A percentile compares a stretch with the other conserved stretches of the same genome.
Conservation (phyloP, 805 yeast genomes). For the Starmerella cellae region DNA sequence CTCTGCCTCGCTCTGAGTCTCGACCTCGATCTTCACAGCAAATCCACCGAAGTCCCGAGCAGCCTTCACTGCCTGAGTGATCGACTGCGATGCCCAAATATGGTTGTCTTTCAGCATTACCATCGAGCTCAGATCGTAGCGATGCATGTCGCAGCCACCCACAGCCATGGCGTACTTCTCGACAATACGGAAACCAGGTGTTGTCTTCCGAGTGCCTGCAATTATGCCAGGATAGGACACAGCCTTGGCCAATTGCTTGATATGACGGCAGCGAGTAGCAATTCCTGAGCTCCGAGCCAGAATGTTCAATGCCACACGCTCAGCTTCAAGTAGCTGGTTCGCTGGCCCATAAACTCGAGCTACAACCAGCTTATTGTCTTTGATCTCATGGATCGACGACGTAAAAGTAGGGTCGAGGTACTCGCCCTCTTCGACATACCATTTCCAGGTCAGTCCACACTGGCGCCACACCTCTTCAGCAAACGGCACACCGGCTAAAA, state of each 20-base stretch:
- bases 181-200: constrained; percentile 79
- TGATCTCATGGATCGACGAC: constrained; percentile 10
- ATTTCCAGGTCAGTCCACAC: constrained; percentile 54
- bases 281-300: constrained; percentile 76
- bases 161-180: constrained; percentile 92
- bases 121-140: constrained; percentile 86
- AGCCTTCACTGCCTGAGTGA: constrained; percentile 61
- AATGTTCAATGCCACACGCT: constrained; percentile 72
- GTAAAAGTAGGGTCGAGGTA: constrained; percentile 32
- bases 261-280: constrained; percentile 56
- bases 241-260: constrained; percentile 48
- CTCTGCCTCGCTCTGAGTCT: constrained; percentile 69
- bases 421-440: constrained; percentile 65
- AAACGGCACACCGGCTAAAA: constrained; percentile 77
- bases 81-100: constrained; percentile 84
- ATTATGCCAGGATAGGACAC: constrained; percentile 68
- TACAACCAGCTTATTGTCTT: constrained; percentile 47
- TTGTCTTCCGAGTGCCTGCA: constrained; percentile 96
- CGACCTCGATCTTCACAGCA: constrained; percentile 82
- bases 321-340: constrained; percentile 65
- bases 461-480: constrained; percentile 73
- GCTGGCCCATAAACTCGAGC: constrained; percentile 75
- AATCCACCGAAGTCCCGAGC: constrained; percentile 81
- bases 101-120: constrained; percentile 95
- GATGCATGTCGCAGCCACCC: constrained; percentile 87